phyloP scores from a whole-genome alignment of 306 rosid genomes.

The Quercus glauca region DNA sequence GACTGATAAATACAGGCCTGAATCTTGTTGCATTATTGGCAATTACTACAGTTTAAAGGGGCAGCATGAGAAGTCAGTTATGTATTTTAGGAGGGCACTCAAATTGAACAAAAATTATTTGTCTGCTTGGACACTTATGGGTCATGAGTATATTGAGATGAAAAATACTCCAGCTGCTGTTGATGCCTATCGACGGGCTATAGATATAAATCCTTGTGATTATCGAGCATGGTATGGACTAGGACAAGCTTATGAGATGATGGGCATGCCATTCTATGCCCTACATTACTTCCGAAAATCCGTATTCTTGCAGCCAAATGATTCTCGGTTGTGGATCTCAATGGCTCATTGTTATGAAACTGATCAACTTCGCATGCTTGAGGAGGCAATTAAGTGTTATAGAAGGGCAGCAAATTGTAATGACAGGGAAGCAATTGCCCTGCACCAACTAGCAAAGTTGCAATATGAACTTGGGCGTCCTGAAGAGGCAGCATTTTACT shows the following conservation, averaged over 20 bases:
- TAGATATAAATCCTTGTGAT: constrained; percentile 80
- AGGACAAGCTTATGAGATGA: constrained; percentile 99
- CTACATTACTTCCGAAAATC: constrained; percentile 92
- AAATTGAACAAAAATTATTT: constrained; percentile 89
- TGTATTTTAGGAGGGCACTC: constrained; percentile 93
- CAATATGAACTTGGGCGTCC: constrained; percentile 60
- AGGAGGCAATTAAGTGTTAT: constrained; percentile 88
- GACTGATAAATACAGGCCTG: constrained; percentile 97
- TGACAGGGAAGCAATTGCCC: constrained; percentile 92
- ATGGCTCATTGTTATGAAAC: constrained; percentile 93
- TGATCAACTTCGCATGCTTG: constrained; percentile 83
- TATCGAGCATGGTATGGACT: constrained; percentile 99
- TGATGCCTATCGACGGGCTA: constrained; percentile 95
- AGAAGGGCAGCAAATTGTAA: constrained; percentile 79
- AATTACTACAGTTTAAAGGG: constrained; percentile 97
- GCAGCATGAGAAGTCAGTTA: constrained; percentile 90
- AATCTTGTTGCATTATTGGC: constrained; percentile 96
- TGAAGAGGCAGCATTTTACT: constrained; percentile 91
- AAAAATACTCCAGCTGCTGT: constrained; percentile 97
- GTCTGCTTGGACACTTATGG: constrained; percentile 99
- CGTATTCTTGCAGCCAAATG: constrained; percentile 87
- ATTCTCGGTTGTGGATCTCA: constrained; percentile 95
- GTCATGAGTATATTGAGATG: constrained; percentile 98
- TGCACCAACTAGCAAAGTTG: constrained; percentile 80
- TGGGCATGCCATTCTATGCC: constrained; percentile 93